These are phyloP conservation scores for Otatea glauca DNA, from an alignment of 176 grass and related monocot species.

Conservation along the genomic window DNA sequence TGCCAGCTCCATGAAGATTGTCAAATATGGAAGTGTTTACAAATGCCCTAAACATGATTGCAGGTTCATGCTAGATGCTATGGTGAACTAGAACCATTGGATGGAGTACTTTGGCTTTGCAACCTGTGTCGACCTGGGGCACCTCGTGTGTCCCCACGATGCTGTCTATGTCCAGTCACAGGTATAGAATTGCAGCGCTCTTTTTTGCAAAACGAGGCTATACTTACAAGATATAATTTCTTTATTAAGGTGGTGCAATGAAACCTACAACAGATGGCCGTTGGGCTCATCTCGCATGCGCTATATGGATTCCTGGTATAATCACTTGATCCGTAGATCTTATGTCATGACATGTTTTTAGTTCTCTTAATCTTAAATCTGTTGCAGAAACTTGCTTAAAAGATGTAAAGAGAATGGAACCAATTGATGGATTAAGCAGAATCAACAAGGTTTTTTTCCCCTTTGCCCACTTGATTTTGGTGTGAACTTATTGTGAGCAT, in stretches of 20 bases:
- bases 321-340: constrained; percentile 18
- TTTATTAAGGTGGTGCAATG: constrained; percentile 85
- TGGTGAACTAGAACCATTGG: constrained; percentile 83
- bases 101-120: constrained; percentile 96
- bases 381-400: constrained; percentile 90
- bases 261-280: constrained; percentile 98
- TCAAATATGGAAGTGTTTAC: constrained; percentile 34
- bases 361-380: constrained; percentile 43
- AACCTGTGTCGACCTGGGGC: constrained; percentile 95
- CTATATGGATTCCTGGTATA: constrained; percentile 99
- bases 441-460: constrained; percentile 77
- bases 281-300: constrained; percentile 96
- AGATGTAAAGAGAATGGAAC: constrained; percentile 98
- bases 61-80: constrained; percentile 99
- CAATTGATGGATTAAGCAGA: constrained; percentile 93
- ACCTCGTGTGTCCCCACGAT: constrained; percentile 78
- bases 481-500: constrained; percentile 29
- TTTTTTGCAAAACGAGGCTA: constrained; percentile 23
- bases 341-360: constrained; percentile 35
- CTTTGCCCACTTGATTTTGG: constrained; percentile 24
- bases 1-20: constrained; percentile 36
- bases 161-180: constrained; percentile 92
- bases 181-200: constrained; percentile 51
- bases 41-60: constrained; percentile 40
- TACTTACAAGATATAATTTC: constrained; percentile 44